A percentile compares a stretch with the other conserved stretches of the same genome.
These are phyloP conservation scores for Colletotrichum camelliae DNA, from an alignment of 2,329 filamentous ascomycete genomes.

Conservation along the genomic window DNA sequence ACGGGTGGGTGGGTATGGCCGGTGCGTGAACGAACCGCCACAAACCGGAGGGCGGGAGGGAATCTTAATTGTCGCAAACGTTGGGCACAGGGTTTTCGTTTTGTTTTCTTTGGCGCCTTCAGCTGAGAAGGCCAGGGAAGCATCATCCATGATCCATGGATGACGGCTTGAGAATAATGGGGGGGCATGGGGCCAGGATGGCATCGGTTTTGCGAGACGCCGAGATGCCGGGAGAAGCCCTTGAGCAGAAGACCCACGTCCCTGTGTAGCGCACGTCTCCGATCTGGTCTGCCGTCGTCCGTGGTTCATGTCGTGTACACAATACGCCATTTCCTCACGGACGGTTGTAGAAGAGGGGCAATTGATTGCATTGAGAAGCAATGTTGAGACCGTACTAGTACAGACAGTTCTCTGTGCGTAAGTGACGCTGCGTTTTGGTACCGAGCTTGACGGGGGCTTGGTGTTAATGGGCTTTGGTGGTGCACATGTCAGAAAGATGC, in stretches of 20 bases:
- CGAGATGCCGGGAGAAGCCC: slow-evolving; percentile 18
- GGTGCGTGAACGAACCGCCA: background rate
- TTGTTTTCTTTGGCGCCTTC: background rate
- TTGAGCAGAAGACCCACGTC: background rate
- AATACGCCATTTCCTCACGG: background rate
- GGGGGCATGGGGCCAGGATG: background rate
- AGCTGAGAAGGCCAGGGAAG: background rate
- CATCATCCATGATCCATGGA: background rate
- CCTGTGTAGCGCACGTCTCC: background rate
- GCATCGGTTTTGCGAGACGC: slow-evolving; percentile 10
- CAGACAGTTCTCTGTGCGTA: background rate
- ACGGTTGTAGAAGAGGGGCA: background rate
- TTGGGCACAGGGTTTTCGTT: background rate
- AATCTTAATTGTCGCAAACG: background rate
- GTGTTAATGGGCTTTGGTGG: background rate
- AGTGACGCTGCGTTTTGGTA: background rate
- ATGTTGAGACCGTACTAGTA: background rate
- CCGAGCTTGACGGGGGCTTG: background rate
- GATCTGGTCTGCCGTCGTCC: background rate
- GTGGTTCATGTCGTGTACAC: background rate
- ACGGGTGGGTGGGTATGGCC: background rate
- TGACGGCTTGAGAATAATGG: background rate
- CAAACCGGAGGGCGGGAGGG: background rate
- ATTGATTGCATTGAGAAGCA: background rate
- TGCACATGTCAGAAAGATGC: background rate